Evolutionary conservation across 352 stramenopile species (phyloP), one percentile per base, ranked within the genome.

Genomic region (Pythium sp.): DNA sequence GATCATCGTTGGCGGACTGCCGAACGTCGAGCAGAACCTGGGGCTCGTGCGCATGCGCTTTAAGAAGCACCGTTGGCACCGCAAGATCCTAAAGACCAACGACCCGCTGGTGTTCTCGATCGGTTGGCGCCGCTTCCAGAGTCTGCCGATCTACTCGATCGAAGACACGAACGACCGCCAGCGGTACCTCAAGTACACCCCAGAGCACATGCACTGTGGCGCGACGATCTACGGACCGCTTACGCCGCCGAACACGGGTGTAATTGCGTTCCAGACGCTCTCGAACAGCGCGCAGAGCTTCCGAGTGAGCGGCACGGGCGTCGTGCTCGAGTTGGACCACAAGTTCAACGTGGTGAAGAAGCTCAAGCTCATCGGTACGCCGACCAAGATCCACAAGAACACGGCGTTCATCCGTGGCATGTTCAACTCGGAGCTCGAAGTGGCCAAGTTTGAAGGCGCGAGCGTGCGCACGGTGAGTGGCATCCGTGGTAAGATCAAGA

Each of bases 131-230:
- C 90, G 98, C 20, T 99, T 99, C 81, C 98, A 99, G 78, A 98
- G 92, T 72, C 86, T 99, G 59, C 98, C 98, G 7, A 72, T 99
- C n/a, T 99, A 98, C 76, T 98, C 95, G 38, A 99, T 98, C 15
- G 97, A 99, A 78, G 98, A 99, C 77, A 87, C 94, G 65, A 99
- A 99, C 75, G 96, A 98, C 53, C 90, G 97, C 2, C 92, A 98
- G 73, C 85, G 94, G 51, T 97, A 95, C 72, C 83, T 99, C 62
- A 99, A 99, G 82, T 99, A 95, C 80, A 99, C 98, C n/a, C 98
- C 98, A 0, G 97, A 99, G 78, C 97, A 99, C 86, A 99, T 99
- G 98, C 98, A 99, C 83, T 99, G 98, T 67, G 90, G 97, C 63
- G 95, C 94, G 32, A 99, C 95, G 9, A 99, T 99, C 70, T 99